These are phyloP conservation scores for Xanthoconium separans DNA, from an alignment of 1,284 basidiomycete species.

Conservation along the genomic window DNA sequence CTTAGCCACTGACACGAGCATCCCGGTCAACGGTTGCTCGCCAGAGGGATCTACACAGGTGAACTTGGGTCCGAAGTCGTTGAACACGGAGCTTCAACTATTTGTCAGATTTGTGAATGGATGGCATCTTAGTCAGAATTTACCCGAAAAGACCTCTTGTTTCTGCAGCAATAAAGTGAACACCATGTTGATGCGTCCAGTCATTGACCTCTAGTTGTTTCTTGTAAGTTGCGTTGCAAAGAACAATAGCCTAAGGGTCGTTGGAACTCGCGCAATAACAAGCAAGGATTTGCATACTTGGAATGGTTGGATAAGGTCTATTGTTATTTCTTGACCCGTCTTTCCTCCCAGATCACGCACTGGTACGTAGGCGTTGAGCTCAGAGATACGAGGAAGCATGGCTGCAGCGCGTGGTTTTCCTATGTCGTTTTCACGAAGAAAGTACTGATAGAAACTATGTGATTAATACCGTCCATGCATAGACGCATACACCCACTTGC, in stretches of 20 bases:
- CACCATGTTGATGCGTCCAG: constrained; percentile 85
- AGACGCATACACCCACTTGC: constrained; percentile 56
- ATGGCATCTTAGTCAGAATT: constrained; percentile 21
- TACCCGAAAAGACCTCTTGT: constrained; percentile 95
- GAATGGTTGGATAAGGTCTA: constrained; percentile 83
- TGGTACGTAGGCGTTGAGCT: constrained; percentile 96
- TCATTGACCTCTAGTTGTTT: constrained; percentile 96
- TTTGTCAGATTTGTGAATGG: constrained; percentile 15
- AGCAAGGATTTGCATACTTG: constrained; percentile 54
- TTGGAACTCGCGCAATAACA: constrained; percentile 1
- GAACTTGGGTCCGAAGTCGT: constrained; percentile 95
- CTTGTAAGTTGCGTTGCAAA: constrained; percentile 75
- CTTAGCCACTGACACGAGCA: constrained; percentile 92
- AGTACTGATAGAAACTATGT: constrained; percentile 65
- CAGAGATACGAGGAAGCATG: constrained; percentile 87
- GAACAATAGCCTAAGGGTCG: constrained; percentile 77
- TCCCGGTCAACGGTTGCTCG: constrained; percentile 90
- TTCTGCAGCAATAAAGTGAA: constrained; percentile 92
- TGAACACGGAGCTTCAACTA: constrained; percentile 80
- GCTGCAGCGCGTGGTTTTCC: constrained; percentile 87
- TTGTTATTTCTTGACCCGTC: constrained; percentile 70
- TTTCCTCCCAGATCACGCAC: constrained; percentile 76
- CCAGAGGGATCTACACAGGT: constrained; percentile 95
- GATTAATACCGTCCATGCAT: neutral
- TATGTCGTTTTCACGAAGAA: constrained; percentile 86